Base-by-base conservation (phyloP, 2,329 filamentous ascomycete species). In the Gnomoniopsis sp. region DNA sequence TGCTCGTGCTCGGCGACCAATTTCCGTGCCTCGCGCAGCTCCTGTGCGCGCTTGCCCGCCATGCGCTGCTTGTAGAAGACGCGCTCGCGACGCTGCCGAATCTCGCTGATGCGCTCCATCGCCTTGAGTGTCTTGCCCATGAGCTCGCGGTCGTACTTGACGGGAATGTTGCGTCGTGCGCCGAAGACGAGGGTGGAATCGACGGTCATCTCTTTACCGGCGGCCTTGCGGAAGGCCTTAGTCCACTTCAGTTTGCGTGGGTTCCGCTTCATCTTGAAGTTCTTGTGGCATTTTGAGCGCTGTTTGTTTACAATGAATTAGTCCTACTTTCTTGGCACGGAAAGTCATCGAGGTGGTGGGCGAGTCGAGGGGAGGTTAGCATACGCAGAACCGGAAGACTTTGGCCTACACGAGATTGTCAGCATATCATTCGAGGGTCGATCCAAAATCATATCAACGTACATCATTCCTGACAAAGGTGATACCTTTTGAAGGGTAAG, bases 251-350 rank as follows among this genome's bases (percentile, higher is more conserved):
- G 84, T 75, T 96, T 96, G 71, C 92, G 87, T 23, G 92, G 91
- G 77, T 96, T 96, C 65, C 93, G 87, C 88, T 96, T 96, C 91
- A 96, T 96, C 79, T 96, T 95, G 85, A 96, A 96, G 53, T 70
- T 71, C 70, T 87, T 87, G 76, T 88, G 86, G 74, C 83, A 86
- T 79, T 87, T 86, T 50, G 77, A 81, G 52, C 85, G 81, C 60
- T 62, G 46, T 50, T 19, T 50, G n/a, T 11, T n/a, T 14, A 19
- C 19, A 26, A 6, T 26, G 15, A 41, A 44, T 59, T 7, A 59
- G 57, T 30, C n/a, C 12, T 33, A 15, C 21, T n/a, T 34, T 6
- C 19, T 2, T 23, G 30, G 8, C 19, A 4, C 34, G 15, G 33
- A 12, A 33, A 11, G 19, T 48, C 2, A 7, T 15, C 6, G 21